These are phyloP conservation scores for Ustilago lituana DNA, from an alignment of 1,284 basidiomycete genomes.

Conservation along the genomic window DNA sequence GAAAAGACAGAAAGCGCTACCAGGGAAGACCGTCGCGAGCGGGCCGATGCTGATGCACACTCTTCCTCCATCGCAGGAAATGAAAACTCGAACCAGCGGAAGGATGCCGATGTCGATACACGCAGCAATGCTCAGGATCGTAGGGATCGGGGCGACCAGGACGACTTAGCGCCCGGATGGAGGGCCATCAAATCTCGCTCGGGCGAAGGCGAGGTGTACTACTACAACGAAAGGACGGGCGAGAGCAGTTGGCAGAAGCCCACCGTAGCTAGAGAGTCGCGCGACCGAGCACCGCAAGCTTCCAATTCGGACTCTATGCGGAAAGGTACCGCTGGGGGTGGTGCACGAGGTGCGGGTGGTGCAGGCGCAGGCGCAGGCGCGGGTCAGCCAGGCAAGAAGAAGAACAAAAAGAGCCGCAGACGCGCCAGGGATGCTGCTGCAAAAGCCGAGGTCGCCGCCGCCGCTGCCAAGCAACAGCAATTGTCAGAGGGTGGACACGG, in stretches of 20 bases:
- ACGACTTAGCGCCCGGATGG: constrained; percentile 29
- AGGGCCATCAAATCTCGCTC: constrained; percentile 27
- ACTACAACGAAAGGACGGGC: constrained; percentile 44
- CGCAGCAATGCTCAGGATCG: too few species aligned
- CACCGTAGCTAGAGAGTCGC: constrained; percentile 3
- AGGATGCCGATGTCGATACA: not conserved
- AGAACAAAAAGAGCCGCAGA: constrained; percentile 29
- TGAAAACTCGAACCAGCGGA: not conserved
- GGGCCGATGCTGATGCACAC: not conserved
- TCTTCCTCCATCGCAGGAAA: not conserved
- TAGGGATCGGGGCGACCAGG: not conserved
- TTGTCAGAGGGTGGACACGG: constrained; percentile 5
- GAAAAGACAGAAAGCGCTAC: too few species aligned
- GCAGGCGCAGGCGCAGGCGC: too few species aligned
- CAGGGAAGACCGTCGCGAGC: too few species aligned
- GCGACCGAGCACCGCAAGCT: not conserved
- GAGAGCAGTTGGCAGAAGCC: constrained; percentile 40
- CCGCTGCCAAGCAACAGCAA: constrained; percentile 10
- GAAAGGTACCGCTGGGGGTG: not conserved
- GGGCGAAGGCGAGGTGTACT: constrained; percentile 36
- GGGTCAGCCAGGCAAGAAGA: constrained; percentile 12
- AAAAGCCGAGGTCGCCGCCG: constrained; percentile 5
- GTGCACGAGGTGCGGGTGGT: too few species aligned
- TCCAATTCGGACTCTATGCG: not conserved
- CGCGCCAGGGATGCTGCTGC: constrained; percentile 17